Evolutionary conservation across 2,329 filamentous ascomycete genomes (phyloP).

Genomic region (Sporothrix inflata): DNA sequence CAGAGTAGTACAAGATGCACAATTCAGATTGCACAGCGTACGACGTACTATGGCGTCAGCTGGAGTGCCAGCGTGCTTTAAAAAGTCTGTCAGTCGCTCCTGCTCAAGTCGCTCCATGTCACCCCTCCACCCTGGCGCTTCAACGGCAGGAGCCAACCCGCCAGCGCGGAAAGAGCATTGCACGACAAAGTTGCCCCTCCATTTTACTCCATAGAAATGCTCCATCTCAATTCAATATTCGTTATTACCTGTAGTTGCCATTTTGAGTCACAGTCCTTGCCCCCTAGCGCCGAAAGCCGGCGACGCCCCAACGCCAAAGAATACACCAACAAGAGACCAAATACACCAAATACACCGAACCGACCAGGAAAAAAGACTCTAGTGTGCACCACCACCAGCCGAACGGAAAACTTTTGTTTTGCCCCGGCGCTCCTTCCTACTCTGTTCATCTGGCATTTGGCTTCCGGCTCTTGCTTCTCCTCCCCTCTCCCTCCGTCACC

Average conservation of each 20-base stretch:
- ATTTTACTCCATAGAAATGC: background rate
- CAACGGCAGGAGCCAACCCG: constrained; percentile 14
- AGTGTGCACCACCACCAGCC: constrained; percentile 8
- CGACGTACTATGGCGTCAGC: background rate
- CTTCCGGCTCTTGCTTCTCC: background rate
- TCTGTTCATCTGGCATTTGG: background rate
- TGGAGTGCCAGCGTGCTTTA: background rate
- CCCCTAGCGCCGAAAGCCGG: constrained; percentile 23
- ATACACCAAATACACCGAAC: background rate
- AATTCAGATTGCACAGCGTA: background rate
- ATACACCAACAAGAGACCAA: background rate
- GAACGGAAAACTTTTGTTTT: constrained; percentile 26
- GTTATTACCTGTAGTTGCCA: background rate
- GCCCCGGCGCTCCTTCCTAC: constrained; percentile 14
- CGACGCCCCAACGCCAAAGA: background rate
- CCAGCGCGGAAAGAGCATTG: constrained; percentile 11
- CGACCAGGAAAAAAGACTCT: background rate
- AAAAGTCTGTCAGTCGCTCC: background rate
- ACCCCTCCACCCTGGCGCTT: background rate
- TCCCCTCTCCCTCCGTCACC: background rate
- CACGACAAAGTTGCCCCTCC: constrained; percentile 11
- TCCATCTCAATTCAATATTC: constrained; percentile 8
- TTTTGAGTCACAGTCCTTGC: constrained; percentile 17
- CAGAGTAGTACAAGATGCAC: background rate
- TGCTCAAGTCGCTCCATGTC: background rate